Evolutionary conservation across 169 alveolate genomes (phyloP).

Genomic region (Cyclospora cayetanensis): DNA sequence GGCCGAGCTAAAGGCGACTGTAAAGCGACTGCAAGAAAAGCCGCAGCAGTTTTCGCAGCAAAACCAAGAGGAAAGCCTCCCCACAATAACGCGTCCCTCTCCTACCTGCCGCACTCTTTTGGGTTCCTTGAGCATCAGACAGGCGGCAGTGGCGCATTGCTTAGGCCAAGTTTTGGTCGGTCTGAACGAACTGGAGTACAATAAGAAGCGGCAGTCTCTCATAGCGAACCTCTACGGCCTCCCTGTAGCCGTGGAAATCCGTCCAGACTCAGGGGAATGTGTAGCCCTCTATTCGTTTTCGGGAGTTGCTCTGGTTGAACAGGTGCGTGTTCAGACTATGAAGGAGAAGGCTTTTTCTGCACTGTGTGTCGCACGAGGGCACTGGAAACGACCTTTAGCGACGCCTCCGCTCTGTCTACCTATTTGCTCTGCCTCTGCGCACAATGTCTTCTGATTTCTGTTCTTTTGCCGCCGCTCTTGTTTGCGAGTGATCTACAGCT

Average conservation of each 20-base stretch:
- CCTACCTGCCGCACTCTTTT: background rate
- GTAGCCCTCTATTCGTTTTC: background rate
- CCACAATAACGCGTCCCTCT: background rate
- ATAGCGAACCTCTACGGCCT: background rate
- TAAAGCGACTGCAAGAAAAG: background rate
- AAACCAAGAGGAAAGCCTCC: background rate
- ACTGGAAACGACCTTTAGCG: no score
- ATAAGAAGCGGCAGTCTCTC: background rate
- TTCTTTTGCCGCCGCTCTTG: background rate
- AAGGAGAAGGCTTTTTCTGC: background rate
- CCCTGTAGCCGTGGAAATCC: background rate
- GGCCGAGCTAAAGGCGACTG: background rate
- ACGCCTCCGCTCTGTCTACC: no score
- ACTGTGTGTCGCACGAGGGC: background rate
- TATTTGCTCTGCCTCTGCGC: no score
- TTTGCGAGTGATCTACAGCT: background rate
- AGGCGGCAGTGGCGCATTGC: background rate
- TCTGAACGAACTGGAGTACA: background rate
- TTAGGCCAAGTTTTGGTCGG: background rate
- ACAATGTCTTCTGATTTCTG: background rate
- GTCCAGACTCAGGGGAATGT: background rate
- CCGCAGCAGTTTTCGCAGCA: background rate
- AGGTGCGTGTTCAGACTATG: background rate
- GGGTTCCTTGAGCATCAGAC: background rate
- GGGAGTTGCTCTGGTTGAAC: background rate